Evolutionary conservation across 164 flowering plant species (phyloP), one percentile per base, ranked within the genome.

Genomic region (Macadamia tetraphylla): DNA sequence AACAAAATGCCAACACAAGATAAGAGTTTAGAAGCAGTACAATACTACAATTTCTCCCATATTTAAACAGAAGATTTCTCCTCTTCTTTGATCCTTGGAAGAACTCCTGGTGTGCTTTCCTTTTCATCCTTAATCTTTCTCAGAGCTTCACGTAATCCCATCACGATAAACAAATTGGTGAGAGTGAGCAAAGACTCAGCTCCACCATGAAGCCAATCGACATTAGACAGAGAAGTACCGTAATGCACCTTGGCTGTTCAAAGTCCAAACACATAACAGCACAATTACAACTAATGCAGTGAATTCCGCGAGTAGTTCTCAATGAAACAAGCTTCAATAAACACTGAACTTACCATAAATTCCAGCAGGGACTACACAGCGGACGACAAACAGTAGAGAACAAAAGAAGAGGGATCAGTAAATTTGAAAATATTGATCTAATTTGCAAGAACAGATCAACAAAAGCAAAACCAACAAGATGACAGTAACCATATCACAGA

Each of bases 181-280:
- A 93, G 79, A 67, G 94, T 89, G 68, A 91, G 97, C 67, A 91
- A 83, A 8, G 92, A 87, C 73, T 94, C 97, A 46, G 98, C 98
- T 58, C 96, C 87, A 43, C 98, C 97, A 72, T 94, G 98, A 70
- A 91, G 80, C 96, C 95, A 91, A 67, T 92, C 97, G 67, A 94
- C 98, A 76, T 94, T 94, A 29, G 98, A 82, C 83, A 94, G 78
- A 29, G 92, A 87, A 75, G 97, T 94, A 2, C 98, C 97, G 79
- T 90, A 94, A 32, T 87, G 84, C 81, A 94, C 87, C 85, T 94
- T 94, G 56, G 97, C 98, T 94, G 87, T 65, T 42, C 51, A 77
- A 74, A 69, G 40, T 35, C 40, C 40, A 35, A 35, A 35, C 64
- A 74, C 29, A 67, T 1, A 58, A 12, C 48, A 35, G 43, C 30